Evolutionary conservation across 768 basidiomycete species (phyloP), one percentile per base, ranked within the genome.

Genomic region (Piloderma croceum): DNA sequence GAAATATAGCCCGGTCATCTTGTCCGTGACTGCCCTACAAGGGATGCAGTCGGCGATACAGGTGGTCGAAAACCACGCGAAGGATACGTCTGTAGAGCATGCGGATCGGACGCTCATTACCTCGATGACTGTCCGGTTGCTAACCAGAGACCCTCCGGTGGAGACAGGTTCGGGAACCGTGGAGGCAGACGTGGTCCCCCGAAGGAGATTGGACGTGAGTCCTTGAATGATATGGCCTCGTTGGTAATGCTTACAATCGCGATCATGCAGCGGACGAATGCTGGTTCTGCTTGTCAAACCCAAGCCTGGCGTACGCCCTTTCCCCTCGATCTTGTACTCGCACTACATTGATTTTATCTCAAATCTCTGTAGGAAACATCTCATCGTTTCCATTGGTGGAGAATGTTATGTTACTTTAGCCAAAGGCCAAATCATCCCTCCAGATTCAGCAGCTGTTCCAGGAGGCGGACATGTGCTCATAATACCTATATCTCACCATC

Each of bases 281-380:
- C 62, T 98, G 94, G 94, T 98, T 99, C 67, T 99, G 96, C 60
- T 62, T 99, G 39, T 93, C 90, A 31, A 97, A 97, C 57, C 93
- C 94, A 1, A 82, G 79, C 50, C 70, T 98, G 27, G 83, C 89
- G 81, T 90, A 56, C 47, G 84, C 73, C 18, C 27, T 24, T 15
- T 36, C 15, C 31, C 18, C 39, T 36, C 18, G 1, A 9, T 41
- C 2, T 20, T 39, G 24, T 9, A 11, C 24, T 24, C 15, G 27
- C 31, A 18, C 37, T 20, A 41, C 25, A 39, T 29, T 37, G 15
- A 18, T 23, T 29, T 39, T 3, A 36, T 38, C 23, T 32, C 33
- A 24, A 21, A 34, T 55, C 39, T 19, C 38, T 47, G 21, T 47
- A 93, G 90, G 43, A 99, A 98, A 65, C 90, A 98, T 54, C 78